These are phyloP conservation scores for Bidens hawaiensis DNA, from an alignment of 140 eudicot species.

Conservation along the genomic window DNA sequence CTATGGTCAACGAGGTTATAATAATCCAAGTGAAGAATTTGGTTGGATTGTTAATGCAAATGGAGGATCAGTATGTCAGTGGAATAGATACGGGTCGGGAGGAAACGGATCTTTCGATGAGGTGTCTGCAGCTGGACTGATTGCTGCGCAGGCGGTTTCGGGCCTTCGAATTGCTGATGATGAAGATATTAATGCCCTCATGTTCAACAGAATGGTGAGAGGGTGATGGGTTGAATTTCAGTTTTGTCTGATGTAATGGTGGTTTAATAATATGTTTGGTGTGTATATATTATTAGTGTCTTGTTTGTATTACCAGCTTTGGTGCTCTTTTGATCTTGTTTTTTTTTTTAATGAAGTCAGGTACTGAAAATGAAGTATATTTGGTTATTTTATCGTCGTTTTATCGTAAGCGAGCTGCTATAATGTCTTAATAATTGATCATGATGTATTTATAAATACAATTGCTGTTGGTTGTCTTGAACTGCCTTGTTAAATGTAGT, in stretches of 20 bases:
- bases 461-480: background rate
- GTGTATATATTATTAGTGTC: slow-evolving; percentile 4
- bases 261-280: background rate
- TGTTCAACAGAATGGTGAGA: slow-evolving; percentile 58
- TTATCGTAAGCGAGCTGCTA: background rate
- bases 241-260: background rate
- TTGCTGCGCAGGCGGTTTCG: slow-evolving; percentile 82
- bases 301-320: slow-evolving; percentile 8
- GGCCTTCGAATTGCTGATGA: slow-evolving; percentile 71
- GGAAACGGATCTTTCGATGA: slow-evolving; percentile 24
- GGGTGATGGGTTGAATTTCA: slow-evolving; percentile 27
- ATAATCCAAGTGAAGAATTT: slow-evolving; percentile 13
- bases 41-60: slow-evolving; percentile 26
- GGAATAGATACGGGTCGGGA: slow-evolving; percentile 18
- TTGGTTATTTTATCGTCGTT: background rate
- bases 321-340: slow-evolving; percentile 9
- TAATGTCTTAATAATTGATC: background rate
- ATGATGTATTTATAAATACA: slow-evolving; percentile 11
- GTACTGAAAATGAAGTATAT: background rate
- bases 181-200: slow-evolving; percentile 44
- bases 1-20: background rate
- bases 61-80: slow-evolving; percentile 32
- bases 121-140: slow-evolving; percentile 45
- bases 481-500: too few species aligned
- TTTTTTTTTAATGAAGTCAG: slow-evolving; percentile 5